Evolutionary conservation across 345 rosid species (phyloP).

Genomic region (Citropsis articulata): DNA sequence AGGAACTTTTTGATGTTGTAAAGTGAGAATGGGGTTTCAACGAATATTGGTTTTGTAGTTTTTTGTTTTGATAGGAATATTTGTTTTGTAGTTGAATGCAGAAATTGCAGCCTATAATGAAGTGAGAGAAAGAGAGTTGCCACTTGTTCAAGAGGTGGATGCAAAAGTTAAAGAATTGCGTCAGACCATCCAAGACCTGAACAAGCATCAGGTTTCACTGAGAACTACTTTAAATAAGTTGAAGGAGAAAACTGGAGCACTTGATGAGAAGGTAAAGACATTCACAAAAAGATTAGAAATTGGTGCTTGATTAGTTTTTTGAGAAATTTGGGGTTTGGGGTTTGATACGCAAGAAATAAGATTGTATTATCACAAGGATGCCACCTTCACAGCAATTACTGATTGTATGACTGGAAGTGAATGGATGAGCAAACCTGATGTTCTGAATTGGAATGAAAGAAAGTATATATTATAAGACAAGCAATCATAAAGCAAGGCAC

Average conservation of each 20-base stretch:
- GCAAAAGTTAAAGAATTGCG: constrained; percentile 58
- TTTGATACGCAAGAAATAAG: neutral
- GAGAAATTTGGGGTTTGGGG: neutral
- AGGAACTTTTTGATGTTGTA: constrained; percentile 3
- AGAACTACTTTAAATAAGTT: constrained; percentile 49
- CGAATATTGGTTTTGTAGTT: constrained; percentile 43
- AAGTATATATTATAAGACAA: neutral
- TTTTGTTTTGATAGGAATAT: constrained; percentile 15
- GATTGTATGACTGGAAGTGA: neutral
- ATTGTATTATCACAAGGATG: too few relatives aligned
- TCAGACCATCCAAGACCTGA: constrained; percentile 58
- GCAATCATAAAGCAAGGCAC: neutral
- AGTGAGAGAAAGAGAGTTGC: constrained; percentile 64
- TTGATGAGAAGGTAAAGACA: constrained; percentile 59
- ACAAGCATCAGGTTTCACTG: constrained; percentile 70
- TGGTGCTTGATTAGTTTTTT: neutral
- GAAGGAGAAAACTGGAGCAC: constrained; percentile 58
- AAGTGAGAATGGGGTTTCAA: constrained; percentile 9
- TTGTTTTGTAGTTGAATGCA: constrained; percentile 58
- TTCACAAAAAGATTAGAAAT: neutral
- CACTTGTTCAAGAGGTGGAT: constrained; percentile 68
- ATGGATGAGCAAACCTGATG: neutral
- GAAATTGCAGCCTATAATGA: constrained; percentile 65
- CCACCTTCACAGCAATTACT: neutral
- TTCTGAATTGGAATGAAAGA: neutral